Base-by-base conservation (phyloP, 2,329 filamentous ascomycete species). In the Neocatenulostroma microsporum region DNA sequence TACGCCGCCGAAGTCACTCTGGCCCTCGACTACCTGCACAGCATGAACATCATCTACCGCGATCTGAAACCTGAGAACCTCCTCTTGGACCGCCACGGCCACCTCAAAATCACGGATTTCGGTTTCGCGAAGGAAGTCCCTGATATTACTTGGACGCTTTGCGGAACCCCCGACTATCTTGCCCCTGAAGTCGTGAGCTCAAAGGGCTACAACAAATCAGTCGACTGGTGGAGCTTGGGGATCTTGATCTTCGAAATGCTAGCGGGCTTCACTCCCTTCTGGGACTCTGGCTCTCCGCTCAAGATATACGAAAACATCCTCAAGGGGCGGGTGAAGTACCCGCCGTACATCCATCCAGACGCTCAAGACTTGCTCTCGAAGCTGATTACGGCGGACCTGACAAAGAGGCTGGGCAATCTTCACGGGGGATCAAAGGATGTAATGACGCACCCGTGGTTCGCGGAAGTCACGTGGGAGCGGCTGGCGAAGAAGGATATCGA, bases 231-330 rank as follows among this genome's bases (percentile, higher is more conserved):
- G 91, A 93, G 93, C 5, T 98, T 98, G 63, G 91, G 91, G 61
- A 91, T 98, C 21, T 69, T 98, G 53, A 98, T 98, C 55, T 98
- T 98, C 68, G 91, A 98, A 63, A 98, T 98, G 93, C 82, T 98
- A 24, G 96, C 91, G 60, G 91, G 91, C 19, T 98, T 95, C 65
- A 98, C 91, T 4, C 91, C 91, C 4, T 98, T 98, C 70, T 98
- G 91, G 89, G 91, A 98, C 62, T 85, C 84, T 53, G 91, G 89
- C 37, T 94, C 86, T 29, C 89, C 91, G 3, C 94, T 98, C 78
- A 95, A 94, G 67, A 98, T 98, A 56, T 98, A 98, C 67, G 91
- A 98, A 69, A 98, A 98, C 62, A 98, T 98, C 55, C 76, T 98
- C 47, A 88, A 87, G 57, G 91, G 89, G 42, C 82, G 84, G 54